Evolutionary conservation across 2,329 filamentous ascomycete genomes (phyloP).

Genomic region (Lasiodiplodia gonubiensis): DNA sequence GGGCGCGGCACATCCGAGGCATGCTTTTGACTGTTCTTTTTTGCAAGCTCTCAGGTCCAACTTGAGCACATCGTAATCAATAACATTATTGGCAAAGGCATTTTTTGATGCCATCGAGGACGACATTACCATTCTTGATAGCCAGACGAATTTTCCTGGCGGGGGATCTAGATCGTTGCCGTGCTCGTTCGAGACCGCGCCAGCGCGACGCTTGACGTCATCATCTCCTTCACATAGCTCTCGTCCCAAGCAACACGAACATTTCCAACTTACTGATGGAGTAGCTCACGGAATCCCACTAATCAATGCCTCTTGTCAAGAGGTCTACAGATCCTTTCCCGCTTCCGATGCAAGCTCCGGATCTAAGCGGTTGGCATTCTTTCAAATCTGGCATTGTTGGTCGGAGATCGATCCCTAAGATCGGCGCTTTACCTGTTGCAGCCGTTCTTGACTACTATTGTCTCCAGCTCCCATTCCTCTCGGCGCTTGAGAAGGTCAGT

Average conservation of each 20-base stretch:
- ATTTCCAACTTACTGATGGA: background rate
- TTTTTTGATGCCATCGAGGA: no score
- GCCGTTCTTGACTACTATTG: background rate
- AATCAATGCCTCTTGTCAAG: background rate
- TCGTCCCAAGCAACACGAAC: background rate
- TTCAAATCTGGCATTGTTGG: background rate
- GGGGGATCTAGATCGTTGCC: background rate
- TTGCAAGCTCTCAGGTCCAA: no score
- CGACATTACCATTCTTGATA: no score
- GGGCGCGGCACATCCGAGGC: no score
- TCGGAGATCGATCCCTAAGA: slow-evolving; percentile 14
- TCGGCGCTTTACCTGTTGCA: slow-evolving; percentile 16
- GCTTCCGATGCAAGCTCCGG: background rate
- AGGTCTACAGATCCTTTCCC: background rate
- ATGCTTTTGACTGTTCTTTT: no score
- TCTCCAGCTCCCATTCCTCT: background rate
- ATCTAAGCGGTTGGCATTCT: slow-evolving; percentile 18
- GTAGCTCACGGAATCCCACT: no score
- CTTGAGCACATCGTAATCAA: no score
- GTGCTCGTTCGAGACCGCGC: background rate
- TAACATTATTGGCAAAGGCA: no score
- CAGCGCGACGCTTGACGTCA: background rate
- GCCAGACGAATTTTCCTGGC: no score
- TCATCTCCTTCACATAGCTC: background rate
- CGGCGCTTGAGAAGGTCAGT: slow-evolving; percentile 1